Evolutionary conservation across 805 yeast species (phyloP), one percentile per base, ranked within the genome.

Genomic region (Spathaspora gorwiae): DNA sequence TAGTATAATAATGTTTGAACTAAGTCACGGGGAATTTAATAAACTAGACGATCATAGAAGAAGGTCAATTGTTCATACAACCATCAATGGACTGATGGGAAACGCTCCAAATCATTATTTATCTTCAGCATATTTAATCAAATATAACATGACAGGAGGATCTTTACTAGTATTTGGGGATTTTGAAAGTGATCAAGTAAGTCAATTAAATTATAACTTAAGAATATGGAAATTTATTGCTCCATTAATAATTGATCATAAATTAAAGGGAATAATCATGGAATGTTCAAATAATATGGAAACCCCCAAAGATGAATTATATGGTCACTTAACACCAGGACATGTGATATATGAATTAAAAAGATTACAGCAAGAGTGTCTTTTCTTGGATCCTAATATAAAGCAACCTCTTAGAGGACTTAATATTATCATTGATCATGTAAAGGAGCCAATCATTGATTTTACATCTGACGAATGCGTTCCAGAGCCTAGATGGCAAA

Each of bases 281-380:
- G 97, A 90, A 61, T 90, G 97, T 57, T 87, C 96, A 1, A 60
- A 57, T 42, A 44, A 44, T 31, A 55, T 72, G 2, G 70, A 72
- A 48, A 64, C 67, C 9, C 72, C 76, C 0, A 66, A 70, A 1
- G 62, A 67, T 8, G 71, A 72, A 6, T 56, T 88, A 26, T 90
- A 80, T 59, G 97, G 97, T 2, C 97, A 90, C 64, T 58, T 90
- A 63, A 82, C 85, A 10, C 95, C 97, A 4, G 54, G 61, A 2
- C 75, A 76, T 52, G 61, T 90, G 27, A 72, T 86, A 10, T 56
- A 65, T 6, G 96, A 88, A 55, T 65, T 90, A 26, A 40, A 42
- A 12, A 49, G 46, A 26, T 55, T 70, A 6, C 50, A 54, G 27
- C 10, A 36, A 29, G 51, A 51, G 44, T 52, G 61, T 47, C 19